Percentiles rank a stretch among this genome's conserved stretches.
These are phyloP conservation scores for Colletotrichum musae DNA, from an alignment of 2,329 filamentous ascomycete species.

Conservation along the genomic window DNA sequence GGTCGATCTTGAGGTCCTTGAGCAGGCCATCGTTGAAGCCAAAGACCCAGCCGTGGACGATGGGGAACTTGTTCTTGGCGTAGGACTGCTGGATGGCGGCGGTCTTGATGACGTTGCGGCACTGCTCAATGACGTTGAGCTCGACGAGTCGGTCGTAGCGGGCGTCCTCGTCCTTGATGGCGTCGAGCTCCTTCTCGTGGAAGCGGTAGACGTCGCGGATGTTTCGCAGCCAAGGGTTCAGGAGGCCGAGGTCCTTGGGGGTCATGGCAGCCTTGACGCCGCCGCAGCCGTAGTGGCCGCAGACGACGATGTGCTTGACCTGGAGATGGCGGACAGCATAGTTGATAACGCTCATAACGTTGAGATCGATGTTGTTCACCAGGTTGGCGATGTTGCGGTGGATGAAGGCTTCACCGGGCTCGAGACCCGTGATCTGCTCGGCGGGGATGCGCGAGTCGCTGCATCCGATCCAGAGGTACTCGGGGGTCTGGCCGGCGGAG, in stretches of 20 bases:
- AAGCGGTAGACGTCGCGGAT: conserved; percentile 82
- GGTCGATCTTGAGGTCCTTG: conserved; percentile 75
- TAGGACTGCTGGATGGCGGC: conserved; percentile 82
- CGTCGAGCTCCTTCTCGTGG: conserved; percentile 78
- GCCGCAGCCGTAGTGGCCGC: conserved; percentile 84
- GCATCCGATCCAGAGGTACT: conserved; percentile 92
- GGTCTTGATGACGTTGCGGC: conserved; percentile 85
- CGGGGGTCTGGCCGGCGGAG: conserved; percentile 74
- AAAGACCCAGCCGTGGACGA: conserved; percentile 84
- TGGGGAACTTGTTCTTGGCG: conserved; percentile 73
- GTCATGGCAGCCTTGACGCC: conserved; percentile 83
- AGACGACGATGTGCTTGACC: conserved; percentile 86
- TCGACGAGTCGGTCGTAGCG: conserved; percentile 82
- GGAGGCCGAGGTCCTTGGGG: conserved; percentile 76
- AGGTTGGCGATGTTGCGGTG: conserved; percentile 97
- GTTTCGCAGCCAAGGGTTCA: conserved; percentile 82
- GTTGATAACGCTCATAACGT: conserved; percentile 85
- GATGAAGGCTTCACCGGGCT: conserved; percentile 93
- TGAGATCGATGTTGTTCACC: conserved; percentile 84
- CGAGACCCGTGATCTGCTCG: conserved; percentile 85
- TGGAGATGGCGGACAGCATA: conserved; percentile 87
- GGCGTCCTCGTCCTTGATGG: conserved; percentile 69
- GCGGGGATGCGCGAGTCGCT: conserved; percentile 93
- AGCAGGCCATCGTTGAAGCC: conserved; percentile 77
- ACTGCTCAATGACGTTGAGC: conserved; percentile 85